Percentiles rank a stretch among this genome's conserved stretches.
phyloP scores from a whole-genome alignment of 2,329 filamentous ascomycete genomes.

The Trichoderma atrobrunneum region DNA sequence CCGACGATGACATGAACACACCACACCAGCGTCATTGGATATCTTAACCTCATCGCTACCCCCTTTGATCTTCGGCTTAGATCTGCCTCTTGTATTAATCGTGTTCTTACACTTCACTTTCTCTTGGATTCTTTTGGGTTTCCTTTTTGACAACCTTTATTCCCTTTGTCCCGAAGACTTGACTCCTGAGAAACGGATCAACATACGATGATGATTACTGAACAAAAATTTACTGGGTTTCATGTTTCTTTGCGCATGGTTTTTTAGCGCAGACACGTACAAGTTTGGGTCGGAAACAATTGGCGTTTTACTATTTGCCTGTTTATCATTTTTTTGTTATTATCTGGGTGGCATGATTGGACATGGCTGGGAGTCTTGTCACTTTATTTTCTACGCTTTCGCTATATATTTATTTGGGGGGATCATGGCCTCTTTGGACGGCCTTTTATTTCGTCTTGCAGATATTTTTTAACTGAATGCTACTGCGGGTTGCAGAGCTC shows the following conservation, averaged over 20 bases:
- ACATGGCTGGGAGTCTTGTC: not conserved
- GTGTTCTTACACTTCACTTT: not conserved
- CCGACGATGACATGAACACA: not conserved
- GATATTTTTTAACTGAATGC: not conserved
- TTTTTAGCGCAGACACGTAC: not conserved
- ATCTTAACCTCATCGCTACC: not conserved
- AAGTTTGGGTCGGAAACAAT: not conserved
- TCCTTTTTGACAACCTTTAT: not conserved
- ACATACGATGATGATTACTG: slow-evolving; percentile 15
- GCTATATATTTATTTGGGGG: not conserved
- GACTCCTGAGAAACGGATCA: not conserved
- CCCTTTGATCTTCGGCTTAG: not conserved
- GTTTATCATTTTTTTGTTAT: not conserved
- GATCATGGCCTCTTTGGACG: not conserved
- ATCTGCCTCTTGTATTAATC: not conserved
- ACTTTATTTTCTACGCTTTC: not conserved
- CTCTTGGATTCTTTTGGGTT: not conserved
- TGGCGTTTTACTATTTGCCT: not conserved
- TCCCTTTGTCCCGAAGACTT: slow-evolving; percentile 12
- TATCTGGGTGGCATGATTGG: not conserved
- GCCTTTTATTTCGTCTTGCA: not conserved
- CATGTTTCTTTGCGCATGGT: not conserved
- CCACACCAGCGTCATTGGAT: not conserved
- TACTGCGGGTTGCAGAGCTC: not conserved
- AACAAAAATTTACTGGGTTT: slow-evolving; percentile 5